Base-by-base conservation (phyloP, 2,329 filamentous ascomycete genomes). In the Dactylonectria estremocensis region DNA sequence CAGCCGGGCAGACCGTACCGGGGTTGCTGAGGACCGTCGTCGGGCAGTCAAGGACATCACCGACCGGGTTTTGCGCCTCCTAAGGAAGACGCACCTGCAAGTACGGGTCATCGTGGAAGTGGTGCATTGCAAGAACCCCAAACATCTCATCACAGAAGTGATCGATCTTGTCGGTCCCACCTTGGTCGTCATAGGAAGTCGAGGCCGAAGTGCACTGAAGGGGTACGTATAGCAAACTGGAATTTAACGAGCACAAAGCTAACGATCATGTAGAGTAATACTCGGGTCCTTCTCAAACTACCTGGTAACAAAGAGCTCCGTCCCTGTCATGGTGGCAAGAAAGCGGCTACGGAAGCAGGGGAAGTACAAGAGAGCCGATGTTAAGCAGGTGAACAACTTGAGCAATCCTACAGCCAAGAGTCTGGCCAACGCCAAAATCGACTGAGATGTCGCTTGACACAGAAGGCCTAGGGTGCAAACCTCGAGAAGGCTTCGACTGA, bases 281-380 rank as follows among this genome's bases (percentile, higher is more conserved):
- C 88, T 99, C 33, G 96, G 96, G 28, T 98, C 95, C 0, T 98
- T 99, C 81, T 97, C 94, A 68, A 98, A 98, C 79, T 99, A 99
- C 77, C 87, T 99, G 8, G 95, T 99, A 35, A 97, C 95, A 43
- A 98, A 98, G 83, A 97, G 94, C 70, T 97, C 94, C 2, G 95
- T 97, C 16, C 96, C 96, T 0, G 96, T 99, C 67, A 99, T 99
- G 96, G 96, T 98, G 40, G 96, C 96, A 8, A 88, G 96, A 66
- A 98, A 97, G 85, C 92, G 93, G 65, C 86, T 98, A 49, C 88
- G 93, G 55, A 97, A 97, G 81, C 93, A 97, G 82, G 91, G 90
- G 79, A 95, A 95, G 79, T 93, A 92, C 79, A 93, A 92, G 81
- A 89, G 89, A 68, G 77, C 75, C 59, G 89, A 90, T 49, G 84